Percentiles rank a stretch among this genome's conserved stretches.
Evolutionary conservation across 371 early-diverging fungal species (phyloP).

Genomic region (Apophysomyces ossiformis): DNA sequence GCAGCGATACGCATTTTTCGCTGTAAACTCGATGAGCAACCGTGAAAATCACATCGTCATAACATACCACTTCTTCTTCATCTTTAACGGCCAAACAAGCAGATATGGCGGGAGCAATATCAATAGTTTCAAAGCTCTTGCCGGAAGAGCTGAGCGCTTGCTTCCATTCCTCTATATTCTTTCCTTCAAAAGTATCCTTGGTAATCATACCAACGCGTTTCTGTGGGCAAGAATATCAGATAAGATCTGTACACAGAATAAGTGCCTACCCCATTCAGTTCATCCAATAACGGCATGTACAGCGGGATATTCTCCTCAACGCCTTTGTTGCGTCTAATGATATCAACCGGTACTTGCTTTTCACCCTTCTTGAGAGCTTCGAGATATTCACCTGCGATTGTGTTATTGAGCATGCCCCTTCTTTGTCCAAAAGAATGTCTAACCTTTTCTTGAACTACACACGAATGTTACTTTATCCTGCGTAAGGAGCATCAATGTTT

Average conservation of each 20-base stretch:
- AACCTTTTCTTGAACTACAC: conserved; percentile 84
- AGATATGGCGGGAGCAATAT: conserved; percentile 78
- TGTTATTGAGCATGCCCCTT: not conserved
- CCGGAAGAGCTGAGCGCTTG: conserved; percentile 55
- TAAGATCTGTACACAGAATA: not conserved
- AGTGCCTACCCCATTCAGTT: conserved; percentile 36
- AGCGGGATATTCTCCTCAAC: conserved; percentile 62
- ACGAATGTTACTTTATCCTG: conserved; percentile 78
- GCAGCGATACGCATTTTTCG: conserved; percentile 75
- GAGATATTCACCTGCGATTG: conserved; percentile 35
- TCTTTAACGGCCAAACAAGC: conserved; percentile 87
- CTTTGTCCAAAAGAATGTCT: not conserved
- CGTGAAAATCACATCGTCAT: not conserved
- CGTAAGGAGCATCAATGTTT: conserved; percentile 83
- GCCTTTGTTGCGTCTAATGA: conserved; percentile 81
- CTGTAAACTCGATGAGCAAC: conserved; percentile 38
- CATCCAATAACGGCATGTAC: conserved; percentile 61
- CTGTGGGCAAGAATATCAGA: conserved; percentile 32
- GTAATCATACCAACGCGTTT: conserved; percentile 77
- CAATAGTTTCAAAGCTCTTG: conserved; percentile 65
- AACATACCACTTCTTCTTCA: conserved; percentile 79
- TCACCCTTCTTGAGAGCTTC: conserved; percentile 51
- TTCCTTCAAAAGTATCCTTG: conserved; percentile 82
- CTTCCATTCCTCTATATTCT: conserved; percentile 82
- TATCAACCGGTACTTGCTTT: conserved; percentile 70